Conservation (phyloP, 306 rosid genomes). For the barrel medic (Medicago truncatula) region DNA sequence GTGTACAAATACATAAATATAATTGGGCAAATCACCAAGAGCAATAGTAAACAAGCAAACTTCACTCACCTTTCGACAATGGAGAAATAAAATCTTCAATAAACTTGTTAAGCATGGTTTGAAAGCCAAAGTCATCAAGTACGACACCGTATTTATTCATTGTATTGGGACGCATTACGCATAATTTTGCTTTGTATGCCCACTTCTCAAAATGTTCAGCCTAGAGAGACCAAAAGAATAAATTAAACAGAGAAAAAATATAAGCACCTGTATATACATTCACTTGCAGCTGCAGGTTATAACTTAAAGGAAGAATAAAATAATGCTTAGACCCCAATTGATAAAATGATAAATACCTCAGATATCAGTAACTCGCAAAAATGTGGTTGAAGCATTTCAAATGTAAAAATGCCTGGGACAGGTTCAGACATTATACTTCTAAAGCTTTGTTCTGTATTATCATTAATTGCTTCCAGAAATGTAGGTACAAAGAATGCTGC, state of each 20-base stretch:
- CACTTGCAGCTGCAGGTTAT: slow-evolving; percentile 6
- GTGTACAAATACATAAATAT: slow-evolving; percentile 33
- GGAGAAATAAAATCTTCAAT: slow-evolving; percentile 73
- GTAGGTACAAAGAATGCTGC: slow-evolving; percentile 71
- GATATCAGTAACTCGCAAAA: slow-evolving; percentile 77
- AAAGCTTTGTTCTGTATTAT: slow-evolving; percentile 68
- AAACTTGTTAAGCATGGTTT: slow-evolving; percentile 81
- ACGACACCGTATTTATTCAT: slow-evolving; percentile 83
- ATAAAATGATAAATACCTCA: slow-evolving; percentile 66
- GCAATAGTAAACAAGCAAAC: slow-evolving; percentile 17
- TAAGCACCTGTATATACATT: neutral
- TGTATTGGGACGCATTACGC: slow-evolving; percentile 83
- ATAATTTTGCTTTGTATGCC: slow-evolving; percentile 60
- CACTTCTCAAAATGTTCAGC: slow-evolving; percentile 85
- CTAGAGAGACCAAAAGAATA: slow-evolving; percentile 52
- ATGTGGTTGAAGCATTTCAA: slow-evolving; percentile 83
- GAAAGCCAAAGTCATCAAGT: slow-evolving; percentile 91
- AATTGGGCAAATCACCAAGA: slow-evolving; percentile 29
- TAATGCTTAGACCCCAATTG: slow-evolving; percentile 3
- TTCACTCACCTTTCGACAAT: slow-evolving; percentile 64
- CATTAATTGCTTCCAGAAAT: slow-evolving; percentile 75
- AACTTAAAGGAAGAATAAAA: slow-evolving; percentile 31
- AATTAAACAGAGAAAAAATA: slow-evolving; percentile 10
- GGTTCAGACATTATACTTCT: slow-evolving; percentile 72
- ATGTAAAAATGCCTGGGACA: slow-evolving; percentile 70